A percentile compares a stretch with the other conserved stretches of the same genome.
phyloP scores from a whole-genome alignment of 2,329 filamentous ascomycete species.

The Drechslerella stenobrocha region DNA sequence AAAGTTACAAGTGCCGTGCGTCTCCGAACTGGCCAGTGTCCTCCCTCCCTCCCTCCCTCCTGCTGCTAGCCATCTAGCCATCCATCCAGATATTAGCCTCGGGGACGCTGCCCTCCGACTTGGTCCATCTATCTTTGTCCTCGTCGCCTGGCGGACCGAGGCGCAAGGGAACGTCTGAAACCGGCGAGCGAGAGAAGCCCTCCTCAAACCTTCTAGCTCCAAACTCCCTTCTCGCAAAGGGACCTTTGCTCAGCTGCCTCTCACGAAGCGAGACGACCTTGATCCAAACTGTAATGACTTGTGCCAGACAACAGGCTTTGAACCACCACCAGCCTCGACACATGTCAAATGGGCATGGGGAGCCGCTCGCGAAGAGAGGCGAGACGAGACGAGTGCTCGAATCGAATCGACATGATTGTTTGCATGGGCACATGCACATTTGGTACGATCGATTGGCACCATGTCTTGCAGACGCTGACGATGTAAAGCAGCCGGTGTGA shows the following conservation, averaged over 20 bases:
- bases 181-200: conserved; percentile 17
- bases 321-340: conserved; percentile 8
- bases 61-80: conserved; percentile 3
- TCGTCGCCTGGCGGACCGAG: conserved; percentile 44
- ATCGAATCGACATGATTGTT: conserved; percentile 37
- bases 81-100: too few species aligned
- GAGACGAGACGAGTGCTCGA: background rate
- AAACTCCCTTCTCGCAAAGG: conserved; percentile 4
- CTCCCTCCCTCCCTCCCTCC: background rate
- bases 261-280: too few species aligned
- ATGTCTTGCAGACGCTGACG: conserved; percentile 8
- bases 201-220: conserved; percentile 42
- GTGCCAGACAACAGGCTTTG: too few species aligned
- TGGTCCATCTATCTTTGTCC: background rate
- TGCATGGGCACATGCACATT: conserved; percentile 17
- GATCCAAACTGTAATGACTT: too few species aligned
- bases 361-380: background rate
- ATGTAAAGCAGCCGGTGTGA: too few species aligned
- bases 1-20: background rate
- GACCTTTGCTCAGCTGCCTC: conserved; percentile 1
- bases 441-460: conserved; percentile 6
- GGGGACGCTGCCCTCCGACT: background rate
- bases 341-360: conserved; percentile 39
- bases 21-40: background rate
- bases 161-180: conserved; percentile 44